These are phyloP conservation scores for Choanephora cucurbitarum DNA, from an alignment of 371 early-diverging fungal species.

Conservation along the genomic window DNA sequence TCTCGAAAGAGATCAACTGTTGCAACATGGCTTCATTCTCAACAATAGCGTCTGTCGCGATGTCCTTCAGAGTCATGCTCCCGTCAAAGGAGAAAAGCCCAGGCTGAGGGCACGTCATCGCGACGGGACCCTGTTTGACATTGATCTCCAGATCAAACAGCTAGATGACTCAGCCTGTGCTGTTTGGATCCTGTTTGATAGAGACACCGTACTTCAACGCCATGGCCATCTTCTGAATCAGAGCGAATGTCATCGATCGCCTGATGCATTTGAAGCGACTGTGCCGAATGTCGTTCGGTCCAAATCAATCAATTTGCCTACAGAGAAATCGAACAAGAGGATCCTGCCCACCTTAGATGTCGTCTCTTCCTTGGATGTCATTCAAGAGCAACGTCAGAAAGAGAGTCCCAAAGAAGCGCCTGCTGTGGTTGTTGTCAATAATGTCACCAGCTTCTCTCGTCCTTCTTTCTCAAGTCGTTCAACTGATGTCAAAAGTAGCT, in stretches of 20 bases:
- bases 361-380: not conserved
- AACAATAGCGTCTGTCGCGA: slow-evolving; percentile 34
- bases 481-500: not conserved
- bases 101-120: slow-evolving; percentile 53
- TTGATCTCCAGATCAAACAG: slow-evolving; percentile 65
- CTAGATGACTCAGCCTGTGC: slow-evolving; percentile 42
- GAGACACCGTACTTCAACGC: slow-evolving; percentile 31
- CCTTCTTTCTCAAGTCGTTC: slow-evolving; percentile 7
- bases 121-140: slow-evolving; percentile 61
- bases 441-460: slow-evolving; percentile 10
- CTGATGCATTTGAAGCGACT: not conserved
- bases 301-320: slow-evolving; percentile 25
- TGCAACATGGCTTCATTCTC: slow-evolving; percentile 37
- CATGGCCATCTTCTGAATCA: slow-evolving; percentile 17
- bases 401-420: not conserved
- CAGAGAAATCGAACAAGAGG: not conserved
- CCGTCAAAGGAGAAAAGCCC: not conserved
- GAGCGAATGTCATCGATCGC: not conserved
- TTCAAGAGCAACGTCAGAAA: not conserved
- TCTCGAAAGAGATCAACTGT: slow-evolving; percentile 35
- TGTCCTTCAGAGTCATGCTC: slow-evolving; percentile 8
- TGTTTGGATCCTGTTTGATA: slow-evolving; percentile 69
- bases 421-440: not conserved
- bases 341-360: not conserved
- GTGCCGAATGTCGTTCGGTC: slow-evolving; percentile 8